Evolutionary conservation across 2,329 filamentous ascomycete species (phyloP), one percentile per base, ranked within the genome.

Genomic region (Tolypocladium nubicola): DNA sequence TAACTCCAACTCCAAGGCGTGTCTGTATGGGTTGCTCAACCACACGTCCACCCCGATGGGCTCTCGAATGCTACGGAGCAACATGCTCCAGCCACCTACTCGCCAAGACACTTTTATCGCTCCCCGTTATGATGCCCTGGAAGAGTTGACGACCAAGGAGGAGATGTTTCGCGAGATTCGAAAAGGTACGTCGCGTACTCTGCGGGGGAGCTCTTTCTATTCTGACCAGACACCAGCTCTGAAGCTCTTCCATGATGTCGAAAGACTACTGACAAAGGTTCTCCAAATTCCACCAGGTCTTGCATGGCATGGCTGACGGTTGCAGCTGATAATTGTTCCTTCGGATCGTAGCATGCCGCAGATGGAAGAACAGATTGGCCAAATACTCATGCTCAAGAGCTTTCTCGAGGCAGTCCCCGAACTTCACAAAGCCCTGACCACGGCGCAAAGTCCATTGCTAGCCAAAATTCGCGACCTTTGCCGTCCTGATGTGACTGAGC

Each of bases 31-130:
- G 0, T 71, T 97, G 0, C 73, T 99, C 52, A 95, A 97, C 64
- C 80, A 90, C 61, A 96, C 92, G 0, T 68, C 83, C 23, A 97
- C 94, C 0, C 88, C 89, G 0, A 97, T 97, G 90, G 94, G 94
- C 3, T 80, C 84, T 6, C 83, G 94, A 54, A 79, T 96, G 61
- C 80, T 99, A 33, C 82, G 90, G 57, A 91, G 86, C 68, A 96
- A 89, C 62, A 86, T 99, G 38, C 74, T 97, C 2, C 94, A 99
- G 66, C 94, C 94, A 4, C 88, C 90, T 0, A 97, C 90, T 0
- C 81, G 76, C 2, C 68, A 87, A 56, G 72, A 80, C 4, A 75
- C 79, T 3, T 87, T 89, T 16, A 80, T 99, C 19, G 75, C 74
- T 1, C 84, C 81, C 38, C 83, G 94, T 4, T 93, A 91, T 61